Conservation (phyloP, 2,329 filamentous ascomycete species). For the Botryotinia calthae region DNA sequence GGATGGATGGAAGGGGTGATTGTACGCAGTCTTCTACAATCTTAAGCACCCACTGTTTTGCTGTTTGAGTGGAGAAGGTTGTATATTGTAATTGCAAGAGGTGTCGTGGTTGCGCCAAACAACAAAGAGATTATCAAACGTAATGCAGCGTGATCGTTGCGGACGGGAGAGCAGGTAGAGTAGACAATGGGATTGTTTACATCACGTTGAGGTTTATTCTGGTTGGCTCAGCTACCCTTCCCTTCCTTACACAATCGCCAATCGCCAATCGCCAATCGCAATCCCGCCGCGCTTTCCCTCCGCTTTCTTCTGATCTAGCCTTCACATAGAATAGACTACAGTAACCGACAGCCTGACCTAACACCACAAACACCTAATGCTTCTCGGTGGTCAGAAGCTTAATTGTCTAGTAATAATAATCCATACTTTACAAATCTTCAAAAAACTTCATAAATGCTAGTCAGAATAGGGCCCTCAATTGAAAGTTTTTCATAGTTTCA, state of each 20-base stretch:
- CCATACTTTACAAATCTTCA: not conserved
- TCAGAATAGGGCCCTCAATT: constrained; percentile 20
- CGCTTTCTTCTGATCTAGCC: constrained; percentile 7
- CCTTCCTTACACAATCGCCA: not conserved
- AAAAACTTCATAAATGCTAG: constrained; percentile 8
- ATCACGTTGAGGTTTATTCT: not conserved
- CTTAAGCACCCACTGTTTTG: not conserved
- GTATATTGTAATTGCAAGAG: not conserved
- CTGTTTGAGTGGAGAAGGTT: not conserved
- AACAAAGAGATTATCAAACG: not conserved
- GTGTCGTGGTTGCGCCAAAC: not conserved
- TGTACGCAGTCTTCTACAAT: constrained; percentile 1
- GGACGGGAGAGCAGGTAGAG: not conserved
- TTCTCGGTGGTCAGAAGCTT: not conserved
- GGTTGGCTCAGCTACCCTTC: constrained; percentile 16
- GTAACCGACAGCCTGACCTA: not conserved
- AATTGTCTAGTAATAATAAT: not conserved
- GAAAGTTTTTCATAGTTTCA: constrained; percentile 23
- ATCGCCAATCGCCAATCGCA: constrained; percentile 12
- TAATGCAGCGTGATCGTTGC: constrained; percentile 4
- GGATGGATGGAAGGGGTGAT: not conserved
- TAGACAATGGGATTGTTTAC: constrained; percentile 4
- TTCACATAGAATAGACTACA: constrained; percentile 4
- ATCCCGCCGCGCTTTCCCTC: constrained; percentile 10
- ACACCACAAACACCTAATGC: not conserved